Percentiles rank a stretch among this genome's conserved stretches.
Conservation (phyloP, 1,284 basidiomycete species). For the Ganoderma meredithae region DNA sequence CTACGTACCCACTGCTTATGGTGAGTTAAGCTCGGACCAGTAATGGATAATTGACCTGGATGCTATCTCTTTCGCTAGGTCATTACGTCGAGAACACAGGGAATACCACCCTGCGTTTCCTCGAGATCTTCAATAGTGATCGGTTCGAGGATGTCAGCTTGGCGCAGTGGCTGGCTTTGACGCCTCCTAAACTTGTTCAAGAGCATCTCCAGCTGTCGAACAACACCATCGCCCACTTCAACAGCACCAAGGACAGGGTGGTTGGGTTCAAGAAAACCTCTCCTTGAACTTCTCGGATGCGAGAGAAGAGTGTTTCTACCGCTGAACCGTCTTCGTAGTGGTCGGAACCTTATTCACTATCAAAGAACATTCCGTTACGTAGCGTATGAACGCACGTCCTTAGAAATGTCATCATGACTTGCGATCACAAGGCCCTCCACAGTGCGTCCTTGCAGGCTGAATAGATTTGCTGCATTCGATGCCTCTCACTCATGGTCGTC, state of each 20-base stretch:
- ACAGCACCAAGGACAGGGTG: conserved; percentile 60
- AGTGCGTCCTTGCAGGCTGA: not conserved
- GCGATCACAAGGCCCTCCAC: not conserved
- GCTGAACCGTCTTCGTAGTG: not conserved
- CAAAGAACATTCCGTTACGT: not conserved
- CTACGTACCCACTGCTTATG: conserved; percentile 63
- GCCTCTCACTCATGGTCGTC: not conserved
- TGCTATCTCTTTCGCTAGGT: conserved; percentile 41
- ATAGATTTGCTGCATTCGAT: not conserved
- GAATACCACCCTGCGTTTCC: conserved; percentile 65
- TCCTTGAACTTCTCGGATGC: not conserved
- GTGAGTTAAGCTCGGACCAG: conserved; percentile 36
- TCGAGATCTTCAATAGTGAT: conserved; percentile 71
- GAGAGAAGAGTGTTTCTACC: not conserved
- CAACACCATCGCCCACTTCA: conserved; percentile 55
- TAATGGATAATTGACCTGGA: not conserved
- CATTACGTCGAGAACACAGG: conserved; percentile 78
- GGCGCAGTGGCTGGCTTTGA: conserved; percentile 70
- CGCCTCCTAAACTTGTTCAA: conserved; percentile 65
- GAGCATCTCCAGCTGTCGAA: conserved; percentile 61
- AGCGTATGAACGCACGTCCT: not conserved
- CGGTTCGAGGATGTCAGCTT: conserved; percentile 68
- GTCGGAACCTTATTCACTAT: no score
- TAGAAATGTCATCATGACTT: conserved; percentile 1
- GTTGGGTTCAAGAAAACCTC: conserved; percentile 38